Evolutionary conservation across 2,329 filamentous ascomycete species (phyloP), one percentile per base, ranked within the genome.

Genomic region (Hymenoscyphus occultus): DNA sequence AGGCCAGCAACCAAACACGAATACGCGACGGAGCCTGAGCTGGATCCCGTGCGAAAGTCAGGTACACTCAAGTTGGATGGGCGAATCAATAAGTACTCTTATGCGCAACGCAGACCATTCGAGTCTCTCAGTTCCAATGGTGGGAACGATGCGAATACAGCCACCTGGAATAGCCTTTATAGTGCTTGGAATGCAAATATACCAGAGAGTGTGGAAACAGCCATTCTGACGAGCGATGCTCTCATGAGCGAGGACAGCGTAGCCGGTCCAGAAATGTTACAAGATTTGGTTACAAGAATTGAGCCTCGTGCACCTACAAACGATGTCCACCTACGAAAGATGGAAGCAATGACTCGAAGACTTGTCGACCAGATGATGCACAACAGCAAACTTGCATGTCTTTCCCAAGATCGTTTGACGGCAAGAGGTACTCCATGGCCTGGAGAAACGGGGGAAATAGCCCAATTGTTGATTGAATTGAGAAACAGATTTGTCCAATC

Each of bases 351-450:
- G 63, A 62, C 70, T 56, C 54, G 69, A 39, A 70, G 61, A 19
- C 68, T 75, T 14, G 72, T 74, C 9, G 62, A 65, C 35, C 60
- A 65, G 16, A 60, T 75, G 5, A 60, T 75, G 7, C 14, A 39
- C 5, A 48, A 60, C 22, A 70, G 65, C 2, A 69, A 66, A 5
- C 40, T 67, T 7, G 64, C 65, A 16, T 31, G 10, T 28, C 16
- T 59, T 16, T 31, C 14, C 39, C 40, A 32, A 32, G 16, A 28
- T 22, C 16, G 28, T 57, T 19, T 39, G 39, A 65, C 5, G 19
- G 63, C 35, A 4, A 35, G 35, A 7, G 9, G 35, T 7, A 2
- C 5, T 35, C 35, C 35, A 35, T 35, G 35, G 35, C 35, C 35
- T 35, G 35, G 35, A 1, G 58, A 70, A 60, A 67, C 67, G n/a